Base-by-base conservation (phyloP, 176 grass and related monocot genomes). In the Urochloa ruziziensis region DNA sequence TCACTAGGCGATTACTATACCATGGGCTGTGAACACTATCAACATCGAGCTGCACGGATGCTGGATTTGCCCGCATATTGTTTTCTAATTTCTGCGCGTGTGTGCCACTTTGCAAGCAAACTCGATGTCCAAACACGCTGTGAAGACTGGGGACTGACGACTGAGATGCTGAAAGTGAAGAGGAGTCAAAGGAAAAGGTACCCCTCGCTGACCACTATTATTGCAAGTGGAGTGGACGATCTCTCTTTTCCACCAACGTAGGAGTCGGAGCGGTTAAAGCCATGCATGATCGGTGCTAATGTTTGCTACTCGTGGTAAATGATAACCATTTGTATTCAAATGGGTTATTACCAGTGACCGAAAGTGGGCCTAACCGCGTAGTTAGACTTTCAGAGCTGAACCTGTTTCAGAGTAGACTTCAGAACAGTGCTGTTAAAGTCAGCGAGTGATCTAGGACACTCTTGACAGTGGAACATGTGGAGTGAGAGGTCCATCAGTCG, bases 201-300 rank as follows among this genome's bases (percentile, higher is more conserved):
- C 24, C 15, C 42, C 56, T 54, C 19, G 4, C 51, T n/a, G 3
- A n/a, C 6, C 54, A 70, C 65, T 42, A 56, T 65, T 61, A 58
- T 61, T 78, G 78, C 88, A 58, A 90, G 83, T 86, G 83, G 54
- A 86, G 71, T 77, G 78, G 78, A 78, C 35, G 43, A 72, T 82
- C 65, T 47, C 77, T 80, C 65, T 77, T 77, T 74, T 66, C n/a
- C 83, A 78, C 48, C 72, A 46, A 62, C 34, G 56, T 39, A 23
- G 51, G 62, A 40, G 37, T 57, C 48, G 79, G 75, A 71, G 63
- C 35, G 64, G 72, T 82, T 86, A 70, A 85, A 77, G 70, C 18
- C 15, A 12, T 47, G 47, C 47, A 19, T 65, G 60, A 49, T 65
- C 33, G 3, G 30, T 32, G 32, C 9, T 30, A 53, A 40, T 68